Conservation (phyloP, 1,284 basidiomycete species). For the Marasmius sp. region DNA sequence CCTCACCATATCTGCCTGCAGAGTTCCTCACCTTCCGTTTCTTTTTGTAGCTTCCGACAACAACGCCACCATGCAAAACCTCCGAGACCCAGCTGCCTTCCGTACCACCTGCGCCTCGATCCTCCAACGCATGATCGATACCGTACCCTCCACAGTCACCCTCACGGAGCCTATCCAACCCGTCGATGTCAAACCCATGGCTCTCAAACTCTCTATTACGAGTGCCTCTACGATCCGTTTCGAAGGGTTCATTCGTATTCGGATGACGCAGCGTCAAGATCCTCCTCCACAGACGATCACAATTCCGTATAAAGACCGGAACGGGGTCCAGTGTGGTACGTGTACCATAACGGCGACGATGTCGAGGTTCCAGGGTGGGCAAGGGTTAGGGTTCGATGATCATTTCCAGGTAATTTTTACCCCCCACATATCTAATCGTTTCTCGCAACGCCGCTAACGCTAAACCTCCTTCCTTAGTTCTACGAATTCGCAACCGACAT, state of each 20-base stretch:
- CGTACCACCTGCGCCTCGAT: background rate
- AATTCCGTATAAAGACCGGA: background rate
- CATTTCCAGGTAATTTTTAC: background rate
- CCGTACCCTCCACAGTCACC: background rate
- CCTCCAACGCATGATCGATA: background rate
- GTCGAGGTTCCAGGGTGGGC: background rate
- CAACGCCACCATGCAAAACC: background rate
- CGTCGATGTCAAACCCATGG: background rate
- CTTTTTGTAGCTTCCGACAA: background rate
- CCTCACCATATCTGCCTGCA: background rate
- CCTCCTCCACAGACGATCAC: background rate
- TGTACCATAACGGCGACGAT: background rate
- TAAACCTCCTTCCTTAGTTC: background rate
- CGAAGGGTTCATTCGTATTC: background rate
- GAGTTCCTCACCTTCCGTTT: background rate
- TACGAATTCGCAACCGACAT: background rate
- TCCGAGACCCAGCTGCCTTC: background rate
- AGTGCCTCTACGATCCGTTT: background rate
- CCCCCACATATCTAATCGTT: too few species aligned
- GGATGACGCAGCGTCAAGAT: background rate
- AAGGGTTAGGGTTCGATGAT: background rate
- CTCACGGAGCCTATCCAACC: background rate
- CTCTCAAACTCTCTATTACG: background rate
- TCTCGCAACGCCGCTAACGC: too few species aligned
- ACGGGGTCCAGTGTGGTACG: background rate